Evolutionary conservation across 2,329 filamentous ascomycete species (phyloP).

Genomic region (Monosporascus cannonballus): DNA sequence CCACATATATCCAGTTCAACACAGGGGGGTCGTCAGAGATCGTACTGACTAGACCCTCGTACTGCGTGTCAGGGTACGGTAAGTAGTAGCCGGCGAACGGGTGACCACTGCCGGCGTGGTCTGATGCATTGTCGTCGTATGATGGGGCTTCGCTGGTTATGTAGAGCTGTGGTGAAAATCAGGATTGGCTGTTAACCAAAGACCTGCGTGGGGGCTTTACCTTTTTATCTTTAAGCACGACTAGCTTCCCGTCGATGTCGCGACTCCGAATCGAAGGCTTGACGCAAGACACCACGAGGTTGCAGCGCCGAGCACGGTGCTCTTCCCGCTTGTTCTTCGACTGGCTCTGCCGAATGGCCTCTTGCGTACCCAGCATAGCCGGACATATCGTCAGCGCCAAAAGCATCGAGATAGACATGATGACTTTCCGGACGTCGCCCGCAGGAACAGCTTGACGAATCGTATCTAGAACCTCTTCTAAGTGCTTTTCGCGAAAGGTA

Average conservation of each 20-base stretch:
- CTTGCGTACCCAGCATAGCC: conserved; percentile 39
- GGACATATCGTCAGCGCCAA: conserved; percentile 35
- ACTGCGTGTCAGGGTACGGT: conserved; percentile 47
- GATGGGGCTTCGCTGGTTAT: conserved; percentile 34
- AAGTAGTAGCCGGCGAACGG: conserved; percentile 52
- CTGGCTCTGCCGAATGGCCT: conserved; percentile 44
- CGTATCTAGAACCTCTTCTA: conserved; percentile 13
- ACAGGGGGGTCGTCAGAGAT: conserved; percentile 43
- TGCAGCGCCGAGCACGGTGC: conserved; percentile 41
- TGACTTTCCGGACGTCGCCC: conserved; percentile 10
- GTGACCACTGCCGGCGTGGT: conserved; percentile 33
- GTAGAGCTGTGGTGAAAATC: conserved; percentile 29
- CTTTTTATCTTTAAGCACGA: conserved; percentile 40
- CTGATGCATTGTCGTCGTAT: conserved; percentile 19
- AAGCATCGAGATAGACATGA: conserved; percentile 36
- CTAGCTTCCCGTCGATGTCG: conserved; percentile 36
- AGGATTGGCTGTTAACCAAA: background rate
- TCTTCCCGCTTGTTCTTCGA: conserved; percentile 42
- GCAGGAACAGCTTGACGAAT: background rate
- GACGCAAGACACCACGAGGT: conserved; percentile 39
- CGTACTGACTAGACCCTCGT: conserved; percentile 41
- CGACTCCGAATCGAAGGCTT: conserved; percentile 35
- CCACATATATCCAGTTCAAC: conserved; percentile 45
- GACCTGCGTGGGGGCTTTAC: conserved; percentile 14
- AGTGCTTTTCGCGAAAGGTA: conserved; percentile 15